Base-by-base conservation (phyloP, 164 flowering plant species). In the Chimonanthus praecox region DNA sequence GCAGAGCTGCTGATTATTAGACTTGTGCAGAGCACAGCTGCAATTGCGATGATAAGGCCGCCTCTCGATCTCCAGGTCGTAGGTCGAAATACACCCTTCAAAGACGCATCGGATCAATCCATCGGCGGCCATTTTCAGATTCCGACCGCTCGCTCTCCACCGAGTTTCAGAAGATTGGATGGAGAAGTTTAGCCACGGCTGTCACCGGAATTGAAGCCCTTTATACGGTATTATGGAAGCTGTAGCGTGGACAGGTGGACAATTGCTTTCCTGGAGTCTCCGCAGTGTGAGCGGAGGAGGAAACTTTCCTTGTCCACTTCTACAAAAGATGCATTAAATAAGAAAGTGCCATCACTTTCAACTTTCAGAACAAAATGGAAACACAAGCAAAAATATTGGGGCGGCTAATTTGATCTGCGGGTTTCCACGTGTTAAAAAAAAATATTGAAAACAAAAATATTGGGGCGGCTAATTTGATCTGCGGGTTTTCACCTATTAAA, bases 21-120 rank as follows among this genome's bases (percentile, higher is more conserved):
- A n/a, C 49, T 73, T 77, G 71, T 83, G 85, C 61, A 81, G 69
- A 1, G 86, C 84, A 54, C 84, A 80, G 60, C 79, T 49, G 63
- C 84, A 82, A 16, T 84, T 78, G 47, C 74, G 70, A 50, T 84
- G 83, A 78, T 84, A 84, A 11, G 84, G 86, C 60, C 84, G 75
- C 51, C 78, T 60, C 69, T 81, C 82, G 18, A 77, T 78, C 50
- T 76, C 84, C 71, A 71, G 67, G 50, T 81, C 82, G 1, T 43
- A 58, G 69, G 44, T 45, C 9, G 80, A 74, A 64, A 83, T 66
- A 18, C 76, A 67, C 46, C 72, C 75, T 16, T 75, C 78, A 18
- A 71, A 69, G 9, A 70, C 70, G 21, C 72, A 72, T 5, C 20
- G 60, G 13, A 71, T 44, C 73, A 69, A 16, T 47, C n/a, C 71